Evolutionary conservation across 2,329 filamentous ascomycete genomes (phyloP).

Genomic region (Tolypocladium pustulatum): DNA sequence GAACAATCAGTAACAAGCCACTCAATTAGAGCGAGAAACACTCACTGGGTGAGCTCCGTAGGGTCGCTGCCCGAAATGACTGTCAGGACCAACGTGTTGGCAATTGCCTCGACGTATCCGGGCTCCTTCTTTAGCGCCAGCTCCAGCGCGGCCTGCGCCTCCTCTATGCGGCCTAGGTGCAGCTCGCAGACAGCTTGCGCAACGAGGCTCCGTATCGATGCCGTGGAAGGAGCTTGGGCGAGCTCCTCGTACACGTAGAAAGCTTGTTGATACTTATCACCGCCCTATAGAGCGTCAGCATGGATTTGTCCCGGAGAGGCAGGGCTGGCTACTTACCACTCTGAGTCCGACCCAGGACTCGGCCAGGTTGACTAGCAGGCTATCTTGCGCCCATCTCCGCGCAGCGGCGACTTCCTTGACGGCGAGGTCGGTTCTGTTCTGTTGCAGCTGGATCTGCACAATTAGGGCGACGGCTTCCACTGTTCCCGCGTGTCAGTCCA

Average conservation of each 20-base stretch:
- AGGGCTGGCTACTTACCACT: conserved; percentile 43
- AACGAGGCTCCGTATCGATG: conserved; percentile 65
- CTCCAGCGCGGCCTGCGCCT: conserved; percentile 78
- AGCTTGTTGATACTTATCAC: conserved; percentile 89
- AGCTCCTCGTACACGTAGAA: conserved; percentile 98
- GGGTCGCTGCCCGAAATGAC: conserved; percentile 65
- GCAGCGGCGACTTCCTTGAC: conserved; percentile 80
- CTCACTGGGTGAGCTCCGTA: conserved; percentile 51
- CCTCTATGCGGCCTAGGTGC: conserved; percentile 78
- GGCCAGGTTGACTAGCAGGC: conserved; percentile 81
- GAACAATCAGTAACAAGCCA: conserved; percentile 12
- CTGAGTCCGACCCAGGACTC: conserved; percentile 92
- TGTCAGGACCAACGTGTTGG: conserved; percentile 73
- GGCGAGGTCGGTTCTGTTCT: conserved; percentile 86
- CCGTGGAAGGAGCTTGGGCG: conserved; percentile 73
- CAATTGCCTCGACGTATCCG: conserved; percentile 62
- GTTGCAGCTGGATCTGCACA: conserved; percentile 82
- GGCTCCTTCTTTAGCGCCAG: conserved; percentile 69
- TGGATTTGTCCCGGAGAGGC: neutral
- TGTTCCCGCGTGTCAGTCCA: conserved; percentile 20
- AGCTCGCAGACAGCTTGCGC: conserved; percentile 86
- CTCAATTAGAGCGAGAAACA: conserved; percentile 4
- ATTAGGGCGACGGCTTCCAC: conserved; percentile 75
- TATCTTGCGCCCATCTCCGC: conserved; percentile 91
- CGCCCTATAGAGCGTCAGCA: conserved; percentile 50